Evolutionary conservation across 73 alveolate species (phyloP).

Genomic region (Paramecium biaurelia): DNA sequence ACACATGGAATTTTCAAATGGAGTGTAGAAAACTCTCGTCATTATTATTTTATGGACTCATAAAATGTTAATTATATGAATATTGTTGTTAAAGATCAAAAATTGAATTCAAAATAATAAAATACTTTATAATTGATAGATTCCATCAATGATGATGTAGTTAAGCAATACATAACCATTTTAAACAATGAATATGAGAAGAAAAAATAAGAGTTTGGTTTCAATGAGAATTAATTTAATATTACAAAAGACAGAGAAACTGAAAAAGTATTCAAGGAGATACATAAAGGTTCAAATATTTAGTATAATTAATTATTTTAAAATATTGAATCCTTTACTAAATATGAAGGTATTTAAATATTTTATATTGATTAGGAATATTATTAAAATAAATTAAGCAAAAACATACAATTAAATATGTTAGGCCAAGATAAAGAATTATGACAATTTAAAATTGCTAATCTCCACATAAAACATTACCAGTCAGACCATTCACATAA

Average conservation of each 20-base stretch:
- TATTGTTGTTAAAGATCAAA: not conserved
- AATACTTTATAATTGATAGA: not conserved
- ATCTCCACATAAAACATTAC: not conserved
- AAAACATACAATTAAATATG: not conserved
- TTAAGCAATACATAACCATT: not conserved
- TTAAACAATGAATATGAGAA: not conserved
- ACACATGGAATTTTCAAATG: constrained; percentile 12
- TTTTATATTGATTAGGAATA: not conserved
- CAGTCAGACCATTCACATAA: not conserved
- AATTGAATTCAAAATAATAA: not conserved
- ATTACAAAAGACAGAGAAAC: constrained; percentile 1
- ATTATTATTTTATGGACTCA: not conserved
- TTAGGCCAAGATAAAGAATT: not conserved
- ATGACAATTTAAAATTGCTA: not conserved
- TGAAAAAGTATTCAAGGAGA: constrained; percentile 2
- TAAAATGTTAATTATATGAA: not conserved
- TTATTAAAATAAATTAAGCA: not conserved
- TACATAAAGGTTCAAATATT: not conserved
- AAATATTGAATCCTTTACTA: not conserved
- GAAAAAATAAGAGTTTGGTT: not conserved
- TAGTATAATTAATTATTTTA: not conserved
- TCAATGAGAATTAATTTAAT: not conserved
- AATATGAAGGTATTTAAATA: not conserved
- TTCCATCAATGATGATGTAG: not conserved
- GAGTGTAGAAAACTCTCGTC: not conserved